phyloP scores from a whole-genome alignment of 1,139 yeast species.

The Geotrichum candidum region DNA sequence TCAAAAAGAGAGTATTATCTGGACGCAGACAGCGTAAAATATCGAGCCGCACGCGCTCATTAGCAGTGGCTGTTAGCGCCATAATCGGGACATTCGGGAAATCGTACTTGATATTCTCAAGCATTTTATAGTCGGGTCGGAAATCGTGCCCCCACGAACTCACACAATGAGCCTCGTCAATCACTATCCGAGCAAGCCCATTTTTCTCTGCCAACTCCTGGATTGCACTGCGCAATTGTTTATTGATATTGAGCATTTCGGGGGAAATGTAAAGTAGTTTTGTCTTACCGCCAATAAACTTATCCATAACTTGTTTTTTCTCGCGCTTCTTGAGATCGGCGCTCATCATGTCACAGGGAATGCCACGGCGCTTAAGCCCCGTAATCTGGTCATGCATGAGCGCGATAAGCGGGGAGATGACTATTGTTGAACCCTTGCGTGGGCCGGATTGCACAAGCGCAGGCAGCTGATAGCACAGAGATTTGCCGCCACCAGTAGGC shows the following conservation, averaged over 20 bases:
- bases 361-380: slow-evolving; percentile 59
- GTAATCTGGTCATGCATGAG: slow-evolving; percentile 97
- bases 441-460: slow-evolving; percentile 69
- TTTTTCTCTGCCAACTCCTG: slow-evolving; percentile 48
- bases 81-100: slow-evolving; percentile 83
- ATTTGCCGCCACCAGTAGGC: slow-evolving; percentile 99
- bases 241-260: slow-evolving; percentile 83
- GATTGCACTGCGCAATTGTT: slow-evolving; percentile 58
- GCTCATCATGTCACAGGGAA: slow-evolving; percentile 84
- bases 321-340: slow-evolving; percentile 58
- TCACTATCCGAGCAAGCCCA: slow-evolving; percentile 75
- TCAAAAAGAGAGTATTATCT: slow-evolving; percentile 47
- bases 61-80: slow-evolving; percentile 98
- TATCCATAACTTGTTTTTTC: slow-evolving; percentile 54
- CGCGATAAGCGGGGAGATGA: slow-evolving; percentile 89
- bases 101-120: slow-evolving; percentile 63
- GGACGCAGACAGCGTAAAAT: slow-evolving; percentile 42
- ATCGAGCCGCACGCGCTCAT: slow-evolving; percentile 82
- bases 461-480: slow-evolving; percentile 91
- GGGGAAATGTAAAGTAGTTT: slow-evolving; percentile 88
- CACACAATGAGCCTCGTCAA: slow-evolving; percentile 98
- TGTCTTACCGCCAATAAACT: slow-evolving; percentile 56
- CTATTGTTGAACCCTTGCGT: slow-evolving; percentile 81
- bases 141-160: slow-evolving; percentile 99
- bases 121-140: slow-evolving; percentile 86